phyloP scores from a whole-genome alignment of 2,329 filamentous ascomycete genomes.

The Cadophora sp. region DNA sequence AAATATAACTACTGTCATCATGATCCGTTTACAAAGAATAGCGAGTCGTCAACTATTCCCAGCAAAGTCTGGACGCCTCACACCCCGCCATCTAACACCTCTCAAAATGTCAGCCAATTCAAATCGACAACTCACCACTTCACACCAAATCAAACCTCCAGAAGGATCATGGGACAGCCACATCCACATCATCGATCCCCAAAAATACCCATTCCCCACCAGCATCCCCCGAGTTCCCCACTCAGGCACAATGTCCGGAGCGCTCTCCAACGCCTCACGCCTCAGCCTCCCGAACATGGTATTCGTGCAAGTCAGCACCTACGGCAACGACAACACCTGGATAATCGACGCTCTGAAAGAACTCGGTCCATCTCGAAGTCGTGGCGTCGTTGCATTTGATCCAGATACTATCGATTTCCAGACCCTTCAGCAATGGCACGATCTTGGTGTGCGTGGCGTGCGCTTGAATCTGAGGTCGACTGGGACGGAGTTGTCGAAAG shows the following conservation, averaged over 20 bases:
- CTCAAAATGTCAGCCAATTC: not conserved
- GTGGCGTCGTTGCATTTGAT: conserved; percentile 64
- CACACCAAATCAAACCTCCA: conserved; percentile 1
- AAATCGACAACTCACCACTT: conserved; percentile 6
- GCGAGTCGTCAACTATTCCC: not conserved
- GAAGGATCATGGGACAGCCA: conserved; percentile 49
- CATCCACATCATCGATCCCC: conserved; percentile 67
- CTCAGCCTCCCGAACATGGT: conserved; percentile 62
- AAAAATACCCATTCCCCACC: conserved; percentile 54
- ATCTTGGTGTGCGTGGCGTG: conserved; percentile 63
- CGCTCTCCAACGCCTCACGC: conserved; percentile 56
- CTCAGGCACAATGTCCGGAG: conserved; percentile 57
- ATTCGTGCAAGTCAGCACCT: conserved; percentile 64
- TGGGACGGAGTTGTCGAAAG: conserved; percentile 39
- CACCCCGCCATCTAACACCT: not conserved
- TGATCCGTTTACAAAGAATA: not conserved
- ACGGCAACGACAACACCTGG: conserved; percentile 65
- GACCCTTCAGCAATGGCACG: conserved; percentile 60
- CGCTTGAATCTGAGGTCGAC: conserved; percentile 64
- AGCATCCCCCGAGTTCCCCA: conserved; percentile 58
- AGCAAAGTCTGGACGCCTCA: not conserved
- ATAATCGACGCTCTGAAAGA: conserved; percentile 58
- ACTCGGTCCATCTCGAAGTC: conserved; percentile 56
- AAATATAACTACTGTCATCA: too few species aligned
- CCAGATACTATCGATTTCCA: conserved; percentile 47